Evolutionary conservation across 495 filamentous ascomycete genomes (phyloP).

Genomic region (Staphylotrichum tortipilum): DNA sequence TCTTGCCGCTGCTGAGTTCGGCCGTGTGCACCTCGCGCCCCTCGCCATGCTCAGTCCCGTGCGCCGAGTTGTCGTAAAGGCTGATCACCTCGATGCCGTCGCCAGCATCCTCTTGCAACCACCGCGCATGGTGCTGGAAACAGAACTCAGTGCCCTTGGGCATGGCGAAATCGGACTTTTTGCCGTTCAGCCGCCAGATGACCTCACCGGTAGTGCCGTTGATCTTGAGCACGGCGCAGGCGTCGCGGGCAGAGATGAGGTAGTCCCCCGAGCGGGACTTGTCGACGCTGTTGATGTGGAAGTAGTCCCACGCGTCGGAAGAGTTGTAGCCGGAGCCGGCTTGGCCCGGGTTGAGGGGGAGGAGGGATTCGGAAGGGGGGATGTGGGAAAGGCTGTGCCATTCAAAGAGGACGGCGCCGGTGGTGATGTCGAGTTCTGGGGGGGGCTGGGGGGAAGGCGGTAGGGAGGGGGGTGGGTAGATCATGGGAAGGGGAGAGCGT

Average conservation of each 20-base stretch:
- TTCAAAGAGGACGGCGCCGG: conserved; percentile 32
- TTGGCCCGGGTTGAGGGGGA: conserved; percentile 45
- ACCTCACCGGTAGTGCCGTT: conserved; percentile 50
- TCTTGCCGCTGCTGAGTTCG: conserved; percentile 45
- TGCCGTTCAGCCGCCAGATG: conserved; percentile 51
- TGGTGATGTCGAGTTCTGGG: conserved; percentile 31
- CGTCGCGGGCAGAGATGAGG: conserved; percentile 51
- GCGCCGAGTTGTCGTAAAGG: conserved; percentile 31
- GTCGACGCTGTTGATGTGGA: conserved; percentile 58
- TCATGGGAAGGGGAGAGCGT: conserved; percentile 7
- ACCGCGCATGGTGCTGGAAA: conserved; percentile 56
- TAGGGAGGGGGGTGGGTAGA: conserved; percentile 19
- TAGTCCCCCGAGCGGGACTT: conserved; percentile 51
- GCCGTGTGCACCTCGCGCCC: conserved; percentile 31
- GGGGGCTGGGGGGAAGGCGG: no score
- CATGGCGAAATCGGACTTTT: conserved; percentile 31
- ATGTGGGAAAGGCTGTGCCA: conserved; percentile 30
- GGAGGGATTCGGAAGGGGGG: conserved; percentile 40
- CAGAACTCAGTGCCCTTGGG: conserved; percentile 39
- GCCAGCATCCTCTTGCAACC: conserved; percentile 29
- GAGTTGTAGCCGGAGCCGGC: conserved; percentile 40
- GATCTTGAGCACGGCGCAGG: conserved; percentile 51
- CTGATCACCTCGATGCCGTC: conserved; percentile 28
- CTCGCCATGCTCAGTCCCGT: conserved; percentile 29
- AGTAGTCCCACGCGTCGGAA: conserved; percentile 52